These are phyloP conservation scores for Cladorrhinum sp. DNA, from an alignment of 2,329 filamentous ascomycete species.

Conservation along the genomic window DNA sequence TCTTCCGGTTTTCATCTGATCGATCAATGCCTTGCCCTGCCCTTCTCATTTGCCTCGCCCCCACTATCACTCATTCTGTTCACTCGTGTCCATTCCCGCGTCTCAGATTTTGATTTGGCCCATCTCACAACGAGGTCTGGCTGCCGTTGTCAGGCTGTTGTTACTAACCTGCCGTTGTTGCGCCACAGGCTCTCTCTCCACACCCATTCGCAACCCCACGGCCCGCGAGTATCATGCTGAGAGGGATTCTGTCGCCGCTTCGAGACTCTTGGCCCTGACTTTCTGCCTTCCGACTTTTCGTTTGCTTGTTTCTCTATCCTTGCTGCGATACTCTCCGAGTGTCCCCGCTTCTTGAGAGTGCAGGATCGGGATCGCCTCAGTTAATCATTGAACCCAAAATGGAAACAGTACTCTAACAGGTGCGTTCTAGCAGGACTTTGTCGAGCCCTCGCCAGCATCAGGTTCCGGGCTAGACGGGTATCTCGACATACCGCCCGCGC, in stretches of 20 bases:
- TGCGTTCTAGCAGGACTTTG: slow-evolving; percentile 47
- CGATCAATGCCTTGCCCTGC: background rate
- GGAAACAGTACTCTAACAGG: slow-evolving; percentile 31
- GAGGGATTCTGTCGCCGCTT: slow-evolving; percentile 10
- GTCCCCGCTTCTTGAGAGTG: slow-evolving; percentile 8
- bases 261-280: slow-evolving; percentile 12
- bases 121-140: slow-evolving; percentile 7
- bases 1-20: slow-evolving; percentile 17
- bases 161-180: slow-evolving; percentile 15
- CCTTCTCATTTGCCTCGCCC: slow-evolving; percentile 17
- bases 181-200: slow-evolving; percentile 20
- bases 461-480: slow-evolving; percentile 49
- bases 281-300: slow-evolving; percentile 2
- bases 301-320: background rate
- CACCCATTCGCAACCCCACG: slow-evolving; percentile 13
- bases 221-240: slow-evolving; percentile 3
- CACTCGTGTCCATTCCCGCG: slow-evolving; percentile 10
- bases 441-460: slow-evolving; percentile 49
- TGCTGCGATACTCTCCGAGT: slow-evolving; percentile 6
- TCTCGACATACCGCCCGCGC: slow-evolving; percentile 48
- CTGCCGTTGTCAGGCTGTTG: slow-evolving; percentile 14
- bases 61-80: slow-evolving; percentile 18
- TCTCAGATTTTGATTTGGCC: slow-evolving; percentile 12
- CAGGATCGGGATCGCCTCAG: background rate
- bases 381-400: slow-evolving; percentile 7